These are phyloP conservation scores for Xylariaceae sp. DNA, from an alignment of 2,329 filamentous ascomycete genomes.

Conservation along the genomic window DNA sequence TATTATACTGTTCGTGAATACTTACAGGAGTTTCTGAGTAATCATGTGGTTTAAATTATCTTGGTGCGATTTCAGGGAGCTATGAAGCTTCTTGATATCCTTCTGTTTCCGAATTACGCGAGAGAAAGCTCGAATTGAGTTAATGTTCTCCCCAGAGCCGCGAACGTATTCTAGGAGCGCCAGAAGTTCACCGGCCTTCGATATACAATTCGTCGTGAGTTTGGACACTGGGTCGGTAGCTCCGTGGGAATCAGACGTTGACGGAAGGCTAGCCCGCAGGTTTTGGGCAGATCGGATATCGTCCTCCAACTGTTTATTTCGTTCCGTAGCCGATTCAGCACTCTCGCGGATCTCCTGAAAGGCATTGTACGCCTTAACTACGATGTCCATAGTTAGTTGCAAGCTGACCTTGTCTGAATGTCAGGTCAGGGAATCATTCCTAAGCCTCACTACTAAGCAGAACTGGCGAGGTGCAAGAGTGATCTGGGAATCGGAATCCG, in stretches of 20 bases:
- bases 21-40: conserved; percentile 4
- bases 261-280: conserved; percentile 1
- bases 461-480: too few species aligned
- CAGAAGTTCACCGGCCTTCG: conserved; percentile 6
- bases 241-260: not conserved
- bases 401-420: too few species aligned
- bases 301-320: conserved; percentile 13
- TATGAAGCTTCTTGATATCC: too few species aligned
- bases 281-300: conserved; percentile 1
- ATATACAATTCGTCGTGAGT: conserved; percentile 4
- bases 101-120: not conserved
- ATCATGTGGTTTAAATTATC: conserved; percentile 4
- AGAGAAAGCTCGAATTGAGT: not conserved
- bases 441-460: too few species aligned
- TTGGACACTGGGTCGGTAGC: conserved; percentile 2
- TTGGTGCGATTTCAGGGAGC: not conserved
- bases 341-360: conserved; percentile 11
- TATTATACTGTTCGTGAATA: not conserved
- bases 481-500: too few species aligned
- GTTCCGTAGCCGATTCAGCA: conserved; percentile 5
- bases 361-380: conserved; percentile 9
- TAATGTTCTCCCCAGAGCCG: not conserved
- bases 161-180: conserved; percentile 8
- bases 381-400: not conserved
- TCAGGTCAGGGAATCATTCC: too few species aligned